phyloP scores from a whole-genome alignment of 2,329 filamentous ascomycete genomes.

The Colletotrichum salicis region DNA sequence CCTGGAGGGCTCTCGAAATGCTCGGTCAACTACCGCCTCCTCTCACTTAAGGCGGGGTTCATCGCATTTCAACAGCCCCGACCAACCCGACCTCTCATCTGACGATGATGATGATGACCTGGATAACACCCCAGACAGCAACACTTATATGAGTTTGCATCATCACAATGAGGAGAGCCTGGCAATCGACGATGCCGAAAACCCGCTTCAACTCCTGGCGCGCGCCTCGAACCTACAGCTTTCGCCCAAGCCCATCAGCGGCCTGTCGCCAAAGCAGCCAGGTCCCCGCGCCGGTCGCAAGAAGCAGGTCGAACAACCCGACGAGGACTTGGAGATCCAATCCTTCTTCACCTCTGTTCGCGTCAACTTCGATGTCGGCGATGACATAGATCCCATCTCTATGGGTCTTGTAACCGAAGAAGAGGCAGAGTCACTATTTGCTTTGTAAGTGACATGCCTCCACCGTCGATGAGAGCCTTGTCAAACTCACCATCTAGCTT shows the following conservation, averaged over 20 bases:
- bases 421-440: slow-evolving; percentile 72
- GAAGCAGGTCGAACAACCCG: slow-evolving; percentile 40
- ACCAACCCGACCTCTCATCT: slow-evolving; percentile 44
- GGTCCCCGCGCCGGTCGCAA: slow-evolving; percentile 30
- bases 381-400: slow-evolving; percentile 75
- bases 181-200: slow-evolving; percentile 78
- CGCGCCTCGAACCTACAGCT: slow-evolving; percentile 75
- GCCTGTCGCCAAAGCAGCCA: slow-evolving; percentile 34
- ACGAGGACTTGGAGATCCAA: slow-evolving; percentile 61
- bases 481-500: slow-evolving; percentile 59
- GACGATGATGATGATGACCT: slow-evolving; percentile 48
- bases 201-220: slow-evolving; percentile 77
- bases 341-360: slow-evolving; percentile 75
- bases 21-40: slow-evolving; percentile 36
- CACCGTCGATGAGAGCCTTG: slow-evolving; percentile 7
- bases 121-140: slow-evolving; percentile 41
- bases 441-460: slow-evolving; percentile 62
- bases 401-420: slow-evolving; percentile 73
- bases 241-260: slow-evolving; percentile 50
- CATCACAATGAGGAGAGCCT: slow-evolving; percentile 59
- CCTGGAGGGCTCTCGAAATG: slow-evolving; percentile 43
- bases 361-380: slow-evolving; percentile 70
- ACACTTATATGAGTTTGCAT: slow-evolving; percentile 39
- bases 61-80: slow-evolving; percentile 36
- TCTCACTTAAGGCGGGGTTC: slow-evolving; percentile 35